A percentile compares a stretch with the other conserved stretches of the same genome.
phyloP scores from a whole-genome alignment of 2,329 filamentous ascomycete genomes.

The Diaporthe destruens region DNA sequence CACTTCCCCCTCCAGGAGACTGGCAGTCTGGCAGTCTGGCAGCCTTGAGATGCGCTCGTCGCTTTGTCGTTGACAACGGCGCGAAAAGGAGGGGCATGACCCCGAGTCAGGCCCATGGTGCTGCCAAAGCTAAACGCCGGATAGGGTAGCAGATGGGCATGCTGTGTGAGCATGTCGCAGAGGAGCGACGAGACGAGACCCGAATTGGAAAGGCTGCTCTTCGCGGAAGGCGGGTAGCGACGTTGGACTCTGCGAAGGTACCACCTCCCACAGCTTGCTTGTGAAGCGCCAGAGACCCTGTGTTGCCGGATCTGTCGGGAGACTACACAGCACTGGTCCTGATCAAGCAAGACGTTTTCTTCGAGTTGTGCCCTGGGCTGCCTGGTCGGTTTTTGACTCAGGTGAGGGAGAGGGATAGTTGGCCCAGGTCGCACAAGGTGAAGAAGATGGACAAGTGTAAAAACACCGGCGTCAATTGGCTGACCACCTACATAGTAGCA shows the following conservation, averaged over 20 bases:
- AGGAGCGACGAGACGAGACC: constrained; percentile 27
- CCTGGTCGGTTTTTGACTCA: constrained; percentile 3
- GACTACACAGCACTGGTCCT: constrained; percentile 1
- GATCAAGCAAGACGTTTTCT: constrained; percentile 21
- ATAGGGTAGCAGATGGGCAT: constrained; percentile 19
- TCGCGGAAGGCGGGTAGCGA: constrained; percentile 32
- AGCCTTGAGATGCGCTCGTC: neutral
- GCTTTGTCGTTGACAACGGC: neutral
- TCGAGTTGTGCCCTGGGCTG: neutral
- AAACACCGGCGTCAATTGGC: constrained; percentile 23
- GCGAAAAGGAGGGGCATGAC: neutral
- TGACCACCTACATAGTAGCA: neutral
- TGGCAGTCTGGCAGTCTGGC: neutral
- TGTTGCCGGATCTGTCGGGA: constrained; percentile 29
- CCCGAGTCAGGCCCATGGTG: constrained; percentile 33
- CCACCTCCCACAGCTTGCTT: constrained; percentile 15
- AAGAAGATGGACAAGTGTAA: constrained; percentile 15
- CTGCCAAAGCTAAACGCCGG: constrained; percentile 30
- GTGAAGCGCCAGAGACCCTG: constrained; percentile 3
- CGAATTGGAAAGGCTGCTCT: constrained; percentile 20
- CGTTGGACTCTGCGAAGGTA: constrained; percentile 23
- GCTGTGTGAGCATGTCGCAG: constrained; percentile 33
- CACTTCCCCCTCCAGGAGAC: constrained; percentile 7
- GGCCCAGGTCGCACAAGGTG: constrained; percentile 27
- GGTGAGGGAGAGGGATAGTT: neutral